Evolutionary conservation across 176 grass and related monocot genomes (phyloP).

Genomic region (Pontederia crassipes): DNA sequence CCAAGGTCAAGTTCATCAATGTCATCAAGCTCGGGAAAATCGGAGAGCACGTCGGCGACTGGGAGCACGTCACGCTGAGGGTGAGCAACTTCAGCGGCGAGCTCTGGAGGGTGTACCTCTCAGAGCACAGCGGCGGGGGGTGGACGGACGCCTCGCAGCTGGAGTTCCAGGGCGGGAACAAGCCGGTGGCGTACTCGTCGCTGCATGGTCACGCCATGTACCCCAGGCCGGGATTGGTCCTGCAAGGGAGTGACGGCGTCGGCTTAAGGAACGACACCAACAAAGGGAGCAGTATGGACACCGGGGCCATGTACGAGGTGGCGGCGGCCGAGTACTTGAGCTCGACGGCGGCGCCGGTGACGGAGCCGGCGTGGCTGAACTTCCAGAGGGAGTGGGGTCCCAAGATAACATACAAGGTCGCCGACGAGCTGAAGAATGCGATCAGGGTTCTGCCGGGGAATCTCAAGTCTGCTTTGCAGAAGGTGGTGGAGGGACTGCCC

Average conservation of each 20-base stretch:
- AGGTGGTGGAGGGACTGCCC: slow-evolving; percentile 34
- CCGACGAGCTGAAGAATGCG: slow-evolving; percentile 46
- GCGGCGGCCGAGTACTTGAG: slow-evolving; percentile 62
- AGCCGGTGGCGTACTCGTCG: slow-evolving; percentile 53
- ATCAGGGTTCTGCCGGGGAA: slow-evolving; percentile 39
- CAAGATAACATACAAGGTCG: slow-evolving; percentile 59
- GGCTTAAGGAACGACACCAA: slow-evolving; percentile 77
- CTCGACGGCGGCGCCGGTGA: slow-evolving; percentile 6
- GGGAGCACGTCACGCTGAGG: slow-evolving; percentile 85
- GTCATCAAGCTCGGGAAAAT: slow-evolving; percentile 46
- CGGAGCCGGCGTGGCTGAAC: slow-evolving; percentile 57
- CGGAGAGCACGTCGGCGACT: slow-evolving; percentile 83
- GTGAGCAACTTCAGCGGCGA: slow-evolving; percentile 78
- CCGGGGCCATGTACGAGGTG: slow-evolving; percentile 37
- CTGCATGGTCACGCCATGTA: slow-evolving; percentile 40
- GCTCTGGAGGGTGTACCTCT: slow-evolving; percentile 46
- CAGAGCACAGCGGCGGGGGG: slow-evolving; percentile 46
- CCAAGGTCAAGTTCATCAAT: slow-evolving; percentile 39
- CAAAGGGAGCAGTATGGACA: slow-evolving; percentile 47
- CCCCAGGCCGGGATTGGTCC: slow-evolving; percentile 37
- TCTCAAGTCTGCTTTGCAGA: slow-evolving; percentile 23
- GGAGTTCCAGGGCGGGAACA: slow-evolving; percentile 35
- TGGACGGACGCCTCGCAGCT: slow-evolving; percentile 69
- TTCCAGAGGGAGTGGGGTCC: slow-evolving; percentile 73
- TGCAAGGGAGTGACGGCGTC: slow-evolving; percentile 58